Conservation (phyloP, 306 rosid species). For the Abrus precatorius region DNA sequence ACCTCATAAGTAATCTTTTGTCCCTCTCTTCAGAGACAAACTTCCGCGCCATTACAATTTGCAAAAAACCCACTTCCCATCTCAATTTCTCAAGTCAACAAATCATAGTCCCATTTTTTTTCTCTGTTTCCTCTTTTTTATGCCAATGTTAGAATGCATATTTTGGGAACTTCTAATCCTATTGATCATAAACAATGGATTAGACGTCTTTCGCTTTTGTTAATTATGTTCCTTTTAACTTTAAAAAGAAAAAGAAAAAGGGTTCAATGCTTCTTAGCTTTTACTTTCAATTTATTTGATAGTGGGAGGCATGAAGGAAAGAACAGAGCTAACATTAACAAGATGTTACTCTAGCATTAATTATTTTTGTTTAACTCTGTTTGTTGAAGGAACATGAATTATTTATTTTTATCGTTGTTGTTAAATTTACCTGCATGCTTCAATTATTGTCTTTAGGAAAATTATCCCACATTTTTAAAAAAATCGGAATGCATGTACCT, state of each 20-base stretch:
- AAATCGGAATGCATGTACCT: too few relatives aligned
- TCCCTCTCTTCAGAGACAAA: constrained; percentile 54
- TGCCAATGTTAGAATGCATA: neutral
- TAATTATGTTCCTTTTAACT: constrained; percentile 3
- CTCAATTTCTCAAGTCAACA: constrained; percentile 20
- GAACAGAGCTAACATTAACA: constrained; percentile 15
- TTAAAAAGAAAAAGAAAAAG: neutral
- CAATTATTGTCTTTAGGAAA: too few relatives aligned
- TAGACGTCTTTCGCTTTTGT: constrained; percentile 38
- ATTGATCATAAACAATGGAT: constrained; percentile 29
- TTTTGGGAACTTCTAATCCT: constrained; percentile 13
- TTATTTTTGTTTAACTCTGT: too few relatives aligned
- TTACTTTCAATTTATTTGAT: constrained; percentile 33
- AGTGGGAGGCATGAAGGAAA: constrained; percentile 38
- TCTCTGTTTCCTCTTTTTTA: neutral
- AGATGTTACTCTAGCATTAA: constrained; percentile 26
- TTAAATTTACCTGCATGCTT: neutral
- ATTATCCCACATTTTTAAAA: too few relatives aligned
- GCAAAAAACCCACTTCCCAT: constrained; percentile 43
- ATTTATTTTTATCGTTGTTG: neutral
- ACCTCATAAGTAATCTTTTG: constrained; percentile 50
- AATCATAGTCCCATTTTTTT: neutral
- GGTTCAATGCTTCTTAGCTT: constrained; percentile 19
- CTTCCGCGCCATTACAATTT: constrained; percentile 42
- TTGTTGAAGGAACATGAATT: too few relatives aligned